Conservation (phyloP, 345 rosid genomes). For the Gynandropsis gynandra region DNA sequence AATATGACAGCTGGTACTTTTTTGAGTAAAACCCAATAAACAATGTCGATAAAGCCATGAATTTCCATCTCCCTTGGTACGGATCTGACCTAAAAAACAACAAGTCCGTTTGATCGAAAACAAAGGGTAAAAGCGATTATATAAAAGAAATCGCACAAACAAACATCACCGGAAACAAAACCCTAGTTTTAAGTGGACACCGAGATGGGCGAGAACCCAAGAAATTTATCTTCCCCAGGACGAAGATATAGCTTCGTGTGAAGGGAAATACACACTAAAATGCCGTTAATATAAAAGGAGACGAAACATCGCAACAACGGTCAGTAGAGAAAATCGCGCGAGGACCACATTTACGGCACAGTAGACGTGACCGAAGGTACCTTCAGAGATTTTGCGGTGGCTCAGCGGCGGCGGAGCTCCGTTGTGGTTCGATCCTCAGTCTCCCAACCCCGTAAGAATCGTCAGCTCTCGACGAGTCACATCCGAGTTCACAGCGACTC, state of each 20-base stretch:
- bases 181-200: constrained; percentile 13
- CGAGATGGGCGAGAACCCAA: not conserved
- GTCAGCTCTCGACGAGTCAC: no score
- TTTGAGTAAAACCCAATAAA: constrained; percentile 4
- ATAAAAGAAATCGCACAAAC: not conserved
- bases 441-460: no score
- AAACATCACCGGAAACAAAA: not conserved
- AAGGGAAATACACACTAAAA: no score
- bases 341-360: no score
- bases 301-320: no score
- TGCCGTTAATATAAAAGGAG: no score
- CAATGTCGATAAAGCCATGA: not conserved
- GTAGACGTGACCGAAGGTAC: no score
- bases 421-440: no score
- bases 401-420: no score
- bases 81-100: not conserved
- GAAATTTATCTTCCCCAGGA: not conserved
- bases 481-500: no score
- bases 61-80: not conserved
- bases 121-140: not conserved
- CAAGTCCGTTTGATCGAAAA: not conserved
- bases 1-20: not conserved
- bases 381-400: no score
- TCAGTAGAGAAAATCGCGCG: no score
- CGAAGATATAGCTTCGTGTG: not conserved